These are phyloP conservation scores for Malassezia psittaci DNA, from an alignment of 1,284 basidiomycete species.

Conservation along the genomic window DNA sequence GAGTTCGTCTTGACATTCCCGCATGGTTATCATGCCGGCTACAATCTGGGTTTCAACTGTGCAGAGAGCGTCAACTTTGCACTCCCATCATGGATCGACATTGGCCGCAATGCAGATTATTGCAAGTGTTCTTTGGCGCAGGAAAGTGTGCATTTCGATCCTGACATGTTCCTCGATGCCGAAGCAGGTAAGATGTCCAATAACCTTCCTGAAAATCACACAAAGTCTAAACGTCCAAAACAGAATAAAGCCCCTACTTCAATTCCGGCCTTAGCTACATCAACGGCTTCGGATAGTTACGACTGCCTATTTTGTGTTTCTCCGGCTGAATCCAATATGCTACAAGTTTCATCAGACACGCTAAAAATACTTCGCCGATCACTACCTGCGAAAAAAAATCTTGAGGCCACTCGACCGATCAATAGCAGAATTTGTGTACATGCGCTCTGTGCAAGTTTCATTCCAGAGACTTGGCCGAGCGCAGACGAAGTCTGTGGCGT, in stretches of 20 bases:
- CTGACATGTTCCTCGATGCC: constrained; percentile 28
- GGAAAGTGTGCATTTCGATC: constrained; percentile 44
- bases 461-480: constrained; percentile 41
- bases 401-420: neutral
- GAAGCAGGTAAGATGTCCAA: neutral
- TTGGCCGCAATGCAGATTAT: constrained; percentile 54
- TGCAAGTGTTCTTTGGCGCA: constrained; percentile 39
- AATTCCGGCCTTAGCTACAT: neutral
- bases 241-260: constrained; percentile 13
- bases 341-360: constrained; percentile 21
- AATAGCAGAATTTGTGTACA: constrained; percentile 24
- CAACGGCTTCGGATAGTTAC: neutral
- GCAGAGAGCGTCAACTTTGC: constrained; percentile 98
- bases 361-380: neutral
- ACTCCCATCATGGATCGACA: constrained; percentile 81
- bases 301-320: constrained; percentile 49
- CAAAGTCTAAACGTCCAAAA: neutral
- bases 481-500: constrained; percentile 29
- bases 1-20: constrained; percentile 97
- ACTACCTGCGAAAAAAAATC: neutral
- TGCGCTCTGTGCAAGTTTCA: constrained; percentile 38
- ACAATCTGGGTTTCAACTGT: constrained; percentile 94
- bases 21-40: constrained; percentile 82
- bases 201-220: neutral
- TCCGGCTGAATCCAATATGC: constrained; percentile 20